Evolutionary conservation across 805 yeast genomes (phyloP).

Genomic region (Kurtzmaniella fragi): DNA sequence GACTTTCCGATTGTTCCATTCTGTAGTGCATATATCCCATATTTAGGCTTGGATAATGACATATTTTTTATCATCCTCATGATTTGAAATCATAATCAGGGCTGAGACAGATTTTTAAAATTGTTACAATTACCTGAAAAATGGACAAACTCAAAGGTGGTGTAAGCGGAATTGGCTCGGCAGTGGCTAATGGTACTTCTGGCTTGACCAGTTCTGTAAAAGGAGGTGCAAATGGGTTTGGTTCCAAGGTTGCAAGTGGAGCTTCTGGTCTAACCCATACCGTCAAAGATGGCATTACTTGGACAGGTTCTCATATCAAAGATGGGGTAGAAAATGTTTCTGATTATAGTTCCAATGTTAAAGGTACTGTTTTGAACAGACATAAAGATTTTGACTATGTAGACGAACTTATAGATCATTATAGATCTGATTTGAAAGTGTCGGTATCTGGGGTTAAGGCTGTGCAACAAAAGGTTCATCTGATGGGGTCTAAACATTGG

Average conservation of each 20-base stretch:
- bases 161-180: slow-evolving; percentile 1
- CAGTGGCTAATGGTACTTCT: background rate
- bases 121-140: background rate
- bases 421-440: slow-evolving; percentile 39
- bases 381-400: slow-evolving; percentile 19
- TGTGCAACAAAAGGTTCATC: slow-evolving; percentile 22
- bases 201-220: slow-evolving; percentile 5
- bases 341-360: slow-evolving; percentile 8
- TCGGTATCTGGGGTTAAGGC: slow-evolving; percentile 42
- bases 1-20: too few relatives aligned
- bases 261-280: slow-evolving; percentile 2
- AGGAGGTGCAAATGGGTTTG: slow-evolving; percentile 8
- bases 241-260: slow-evolving; percentile 4
- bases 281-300: slow-evolving; percentile 9
- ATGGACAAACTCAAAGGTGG: slow-evolving; percentile 3
- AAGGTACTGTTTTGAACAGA: slow-evolving; percentile 9
- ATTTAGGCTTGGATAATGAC: background rate
- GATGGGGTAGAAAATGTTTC: background rate
- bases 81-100: background rate
- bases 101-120: background rate
- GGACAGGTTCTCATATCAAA: slow-evolving; percentile 7
- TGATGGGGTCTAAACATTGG: slow-evolving; percentile 20
- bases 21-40: background rate
- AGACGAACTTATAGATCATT: slow-evolving; percentile 35
- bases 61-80: too few relatives aligned